Percentiles rank a stretch among this genome's conserved stretches.
These are phyloP conservation scores for Microsporum ferrugineum DNA, from an alignment of 2,329 filamentous ascomycete species.

Conservation along the genomic window DNA sequence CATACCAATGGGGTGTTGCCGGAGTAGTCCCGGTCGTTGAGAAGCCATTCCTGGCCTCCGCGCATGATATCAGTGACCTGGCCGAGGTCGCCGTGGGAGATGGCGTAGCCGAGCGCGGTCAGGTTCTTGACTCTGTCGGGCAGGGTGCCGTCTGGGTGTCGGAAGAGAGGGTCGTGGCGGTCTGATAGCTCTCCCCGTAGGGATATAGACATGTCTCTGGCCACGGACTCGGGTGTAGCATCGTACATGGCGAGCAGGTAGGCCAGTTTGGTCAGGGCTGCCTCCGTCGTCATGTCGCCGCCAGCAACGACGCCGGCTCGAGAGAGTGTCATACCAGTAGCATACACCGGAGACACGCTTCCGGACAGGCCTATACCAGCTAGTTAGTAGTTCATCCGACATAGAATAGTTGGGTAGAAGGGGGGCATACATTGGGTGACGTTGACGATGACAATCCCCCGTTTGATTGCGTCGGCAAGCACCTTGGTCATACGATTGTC, in stretches of 20 bases:
- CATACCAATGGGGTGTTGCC: slow-evolving; percentile 55
- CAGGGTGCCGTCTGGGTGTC: slow-evolving; percentile 54
- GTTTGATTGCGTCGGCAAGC: slow-evolving; percentile 62
- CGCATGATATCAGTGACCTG: slow-evolving; percentile 57
- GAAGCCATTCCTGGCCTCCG: slow-evolving; percentile 53
- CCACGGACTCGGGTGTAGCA: slow-evolving; percentile 54
- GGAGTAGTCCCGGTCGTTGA: slow-evolving; percentile 68
- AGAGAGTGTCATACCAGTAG: slow-evolving; percentile 64
- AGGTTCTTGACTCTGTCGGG: slow-evolving; percentile 53
- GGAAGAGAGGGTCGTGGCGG: slow-evolving; percentile 58
- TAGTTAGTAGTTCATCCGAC: background rate
- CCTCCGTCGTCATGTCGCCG: slow-evolving; percentile 79
- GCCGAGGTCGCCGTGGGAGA: slow-evolving; percentile 57
- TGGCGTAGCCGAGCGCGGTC: slow-evolving; percentile 67
- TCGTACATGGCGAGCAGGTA: slow-evolving; percentile 64
- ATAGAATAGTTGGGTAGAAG: background rate
- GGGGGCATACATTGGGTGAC: slow-evolving; percentile 71
- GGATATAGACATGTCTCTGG: slow-evolving; percentile 58
- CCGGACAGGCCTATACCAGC: slow-evolving; percentile 43
- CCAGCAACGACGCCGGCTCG: slow-evolving; percentile 80
- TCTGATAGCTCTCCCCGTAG: slow-evolving; percentile 80
- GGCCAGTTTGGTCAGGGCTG: slow-evolving; percentile 79
- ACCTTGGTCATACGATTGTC: slow-evolving; percentile 70
- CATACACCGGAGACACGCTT: slow-evolving; percentile 67
- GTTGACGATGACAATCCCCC: slow-evolving; percentile 78